phyloP scores from a whole-genome alignment of 2,329 filamentous ascomycete genomes.

The Ceratocystis cacaofunesta region DNA sequence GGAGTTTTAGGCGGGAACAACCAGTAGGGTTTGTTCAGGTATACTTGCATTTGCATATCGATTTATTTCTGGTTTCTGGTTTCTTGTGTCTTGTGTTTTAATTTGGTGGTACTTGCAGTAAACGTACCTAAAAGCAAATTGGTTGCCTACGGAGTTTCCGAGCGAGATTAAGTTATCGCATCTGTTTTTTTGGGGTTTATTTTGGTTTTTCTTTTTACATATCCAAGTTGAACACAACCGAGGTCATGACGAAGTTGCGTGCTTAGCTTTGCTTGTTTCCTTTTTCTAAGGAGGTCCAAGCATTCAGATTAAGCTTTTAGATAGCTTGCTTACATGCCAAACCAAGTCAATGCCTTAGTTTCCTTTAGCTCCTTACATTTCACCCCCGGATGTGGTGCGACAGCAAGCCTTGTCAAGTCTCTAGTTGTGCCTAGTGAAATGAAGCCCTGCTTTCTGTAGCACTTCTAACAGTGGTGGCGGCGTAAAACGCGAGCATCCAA shows the following conservation, averaged over 20 bases:
- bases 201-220: neutral
- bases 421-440: neutral
- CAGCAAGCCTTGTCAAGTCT: neutral
- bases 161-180: neutral
- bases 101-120: neutral
- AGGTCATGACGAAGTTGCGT: neutral
- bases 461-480: neutral
- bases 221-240: neutral
- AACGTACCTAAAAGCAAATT: neutral
- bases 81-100: neutral
- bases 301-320: neutral
- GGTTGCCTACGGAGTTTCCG: neutral
- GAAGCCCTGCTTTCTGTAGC: neutral
- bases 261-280: neutral
- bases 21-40: neutral
- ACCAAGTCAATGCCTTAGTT: neutral
- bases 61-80: neutral
- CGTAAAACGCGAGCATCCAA: neutral
- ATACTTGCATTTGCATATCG: constrained; percentile 2
- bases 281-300: neutral
- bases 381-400: neutral
- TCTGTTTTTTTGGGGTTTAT: neutral
- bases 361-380: neutral
- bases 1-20: constrained; percentile 32
- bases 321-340: neutral